Base-by-base conservation (phyloP, 2,329 filamentous ascomycete species). In the Fusarium palustre region DNA sequence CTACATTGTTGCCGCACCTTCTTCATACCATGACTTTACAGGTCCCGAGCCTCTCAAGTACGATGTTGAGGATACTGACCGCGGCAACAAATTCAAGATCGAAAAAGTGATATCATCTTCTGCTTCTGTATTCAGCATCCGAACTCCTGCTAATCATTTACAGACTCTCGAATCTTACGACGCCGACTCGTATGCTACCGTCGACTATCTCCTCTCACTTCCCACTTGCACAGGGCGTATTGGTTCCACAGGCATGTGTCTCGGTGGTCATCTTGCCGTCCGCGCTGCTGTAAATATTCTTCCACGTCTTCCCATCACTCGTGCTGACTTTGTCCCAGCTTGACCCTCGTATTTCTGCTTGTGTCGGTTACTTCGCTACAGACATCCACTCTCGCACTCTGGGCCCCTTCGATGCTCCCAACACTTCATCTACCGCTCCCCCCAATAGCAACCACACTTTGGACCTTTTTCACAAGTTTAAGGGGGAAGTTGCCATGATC, bases 21-120 rank as follows among this genome's bases (percentile, higher is more conserved):
- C 92, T 36, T 94, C 91, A 33, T 97, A 97, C 81, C 94, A 97
- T 78, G 94, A 97, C 80, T 97, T 97, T 81, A 93, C 90, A 2
- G 92, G 92, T 7, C 92, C 94, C 0, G 92, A 95, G 75, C 84
- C 94, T 13, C 84, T 97, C 41, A 88, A 92, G 50, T 97, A 97
- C 79, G 92, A 97, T 76, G 93, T 86, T 1, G 91, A 92, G 3
- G 94, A 96, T 54, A 98, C 95, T 0, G 93, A 97, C 78, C 85
- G 88, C 43, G 94, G 95, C 25, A 98, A 97, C 78, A 86, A 88
- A 64, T 97, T 89, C 87, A 97, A 97, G 79, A 85, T 96, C 65
- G 85, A 87, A 70, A 97, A 97, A 85, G 91, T 89, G 43, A 34
- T 5, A 5, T 34, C n/a, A 39, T 8, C 34, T 8, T 22, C n/a